These are phyloP conservation scores for Elongisporangium undulatum DNA, from an alignment of 352 stramenopile species.

Conservation along the genomic window DNA sequence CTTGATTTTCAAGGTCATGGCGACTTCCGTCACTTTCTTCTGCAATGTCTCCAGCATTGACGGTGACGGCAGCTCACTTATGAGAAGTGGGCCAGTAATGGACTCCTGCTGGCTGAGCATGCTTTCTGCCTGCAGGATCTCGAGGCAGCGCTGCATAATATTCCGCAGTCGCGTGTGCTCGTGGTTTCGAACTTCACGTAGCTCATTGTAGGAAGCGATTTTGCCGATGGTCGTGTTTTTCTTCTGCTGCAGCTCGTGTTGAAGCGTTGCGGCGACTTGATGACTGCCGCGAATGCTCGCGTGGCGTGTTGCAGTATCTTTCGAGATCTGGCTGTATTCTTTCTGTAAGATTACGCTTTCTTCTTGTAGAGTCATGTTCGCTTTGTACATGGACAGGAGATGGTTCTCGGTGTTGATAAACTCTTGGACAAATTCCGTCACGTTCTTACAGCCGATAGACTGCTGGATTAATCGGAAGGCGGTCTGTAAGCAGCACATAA, in stretches of 20 bases:
- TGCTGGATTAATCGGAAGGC: slow-evolving; percentile 55
- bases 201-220: slow-evolving; percentile 45
- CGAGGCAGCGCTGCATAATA: slow-evolving; percentile 62
- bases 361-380: slow-evolving; percentile 42
- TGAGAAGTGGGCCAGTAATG: slow-evolving; percentile 19
- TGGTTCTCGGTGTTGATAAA: slow-evolving; percentile 58
- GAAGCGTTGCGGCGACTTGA: slow-evolving; percentile 19
- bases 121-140: slow-evolving; percentile 48
- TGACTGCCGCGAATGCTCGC: slow-evolving; percentile 30
- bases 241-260: slow-evolving; percentile 34
- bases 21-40: slow-evolving; percentile 64
- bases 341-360: slow-evolving; percentile 36
- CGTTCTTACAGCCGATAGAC: slow-evolving; percentile 19
- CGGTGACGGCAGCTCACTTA: slow-evolving; percentile 43
- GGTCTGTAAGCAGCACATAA: slow-evolving; percentile 9
- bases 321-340: slow-evolving; percentile 19
- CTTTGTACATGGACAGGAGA: slow-evolving; percentile 62
- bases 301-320: slow-evolving; percentile 24
- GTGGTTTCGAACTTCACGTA: slow-evolving; percentile 43
- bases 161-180: slow-evolving; percentile 35
- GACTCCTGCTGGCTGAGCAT: slow-evolving; percentile 15
- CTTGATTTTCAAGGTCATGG: slow-evolving; percentile 52
- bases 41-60: slow-evolving; percentile 53
- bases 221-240: slow-evolving; percentile 17
- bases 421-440: slow-evolving; percentile 32